Conservation (phyloP, 2,329 filamentous ascomycete genomes). For the Exserohilum rostratum region DNA sequence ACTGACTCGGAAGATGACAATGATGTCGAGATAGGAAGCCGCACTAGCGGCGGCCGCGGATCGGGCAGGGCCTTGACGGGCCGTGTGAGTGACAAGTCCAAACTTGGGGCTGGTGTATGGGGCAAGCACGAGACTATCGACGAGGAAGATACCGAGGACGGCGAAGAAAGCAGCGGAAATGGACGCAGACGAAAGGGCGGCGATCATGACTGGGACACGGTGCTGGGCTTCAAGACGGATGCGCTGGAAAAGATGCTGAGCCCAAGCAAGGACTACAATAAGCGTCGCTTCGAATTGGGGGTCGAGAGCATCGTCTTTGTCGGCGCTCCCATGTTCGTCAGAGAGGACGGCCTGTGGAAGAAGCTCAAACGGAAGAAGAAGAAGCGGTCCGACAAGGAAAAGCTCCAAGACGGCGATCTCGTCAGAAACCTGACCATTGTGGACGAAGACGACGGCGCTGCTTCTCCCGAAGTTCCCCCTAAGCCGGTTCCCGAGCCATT, state of each 20-base stretch:
- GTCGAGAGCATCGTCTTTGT: constrained; percentile 50
- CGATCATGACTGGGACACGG: constrained; percentile 47
- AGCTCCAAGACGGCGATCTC: constrained; percentile 27
- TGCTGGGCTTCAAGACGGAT: constrained; percentile 49
- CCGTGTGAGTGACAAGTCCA: constrained; percentile 34
- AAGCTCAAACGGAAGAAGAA: constrained; percentile 43
- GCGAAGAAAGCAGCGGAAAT: constrained; percentile 11
- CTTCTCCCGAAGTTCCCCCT: constrained; percentile 11
- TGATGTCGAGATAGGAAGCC: constrained; percentile 42
- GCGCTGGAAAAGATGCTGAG: constrained; percentile 50
- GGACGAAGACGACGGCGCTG: constrained; percentile 25
- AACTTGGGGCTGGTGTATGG: constrained; percentile 37
- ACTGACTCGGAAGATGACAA: constrained; percentile 44
- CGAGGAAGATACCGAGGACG: constrained; percentile 42
- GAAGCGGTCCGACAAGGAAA: constrained; percentile 31
- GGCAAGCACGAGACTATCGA: constrained; percentile 45
- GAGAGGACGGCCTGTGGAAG: constrained; percentile 50
- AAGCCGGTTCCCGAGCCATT: constrained; percentile 32
- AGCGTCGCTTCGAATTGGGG: constrained; percentile 49
- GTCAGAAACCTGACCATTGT: constrained; percentile 25
- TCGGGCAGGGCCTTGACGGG: constrained; percentile 38
- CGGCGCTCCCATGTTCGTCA: constrained; percentile 51
- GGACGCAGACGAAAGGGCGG: constrained; percentile 30
- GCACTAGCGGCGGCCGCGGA: constrained; percentile 42
- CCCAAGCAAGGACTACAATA: constrained; percentile 47